These are phyloP conservation scores for Sutorius australiensis DNA, from an alignment of 768 basidiomycete genomes.

Conservation along the genomic window DNA sequence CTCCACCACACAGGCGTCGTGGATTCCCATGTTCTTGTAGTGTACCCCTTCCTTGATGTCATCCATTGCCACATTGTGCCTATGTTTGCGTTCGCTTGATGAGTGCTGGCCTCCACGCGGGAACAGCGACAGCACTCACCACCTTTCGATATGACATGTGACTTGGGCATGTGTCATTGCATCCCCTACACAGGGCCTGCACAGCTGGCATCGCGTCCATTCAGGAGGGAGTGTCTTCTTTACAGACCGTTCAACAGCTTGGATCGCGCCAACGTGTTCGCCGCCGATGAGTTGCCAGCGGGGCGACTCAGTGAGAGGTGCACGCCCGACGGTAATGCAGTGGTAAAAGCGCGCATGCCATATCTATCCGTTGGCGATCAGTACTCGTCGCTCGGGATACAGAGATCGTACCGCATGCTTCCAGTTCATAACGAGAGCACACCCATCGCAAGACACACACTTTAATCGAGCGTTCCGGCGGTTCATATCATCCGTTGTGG, in stretches of 20 bases:
- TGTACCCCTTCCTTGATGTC: neutral
- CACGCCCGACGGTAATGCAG: neutral
- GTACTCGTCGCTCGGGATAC: neutral
- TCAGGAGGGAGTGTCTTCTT: neutral
- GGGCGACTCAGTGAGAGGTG: neutral
- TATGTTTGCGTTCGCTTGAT: neutral
- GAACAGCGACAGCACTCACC: neutral
- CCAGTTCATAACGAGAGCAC: conserved; percentile 8
- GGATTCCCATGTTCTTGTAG: neutral
- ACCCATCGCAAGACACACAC: conserved; percentile 4
- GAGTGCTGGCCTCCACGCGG: neutral
- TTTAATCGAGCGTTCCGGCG: conserved; percentile 10
- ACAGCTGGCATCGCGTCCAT: conserved; percentile 9
- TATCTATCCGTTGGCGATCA: conserved; percentile 1
- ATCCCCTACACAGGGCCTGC: conserved; percentile 6
- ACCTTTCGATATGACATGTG: neutral
- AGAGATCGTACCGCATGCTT: conserved; percentile 6
- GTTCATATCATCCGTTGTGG: conserved; percentile 11
- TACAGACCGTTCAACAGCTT: conserved; percentile 1
- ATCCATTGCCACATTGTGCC: neutral
- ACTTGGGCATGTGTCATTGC: neutral
- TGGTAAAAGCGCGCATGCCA: conserved; percentile 9
- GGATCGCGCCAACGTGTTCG: conserved; percentile 5
- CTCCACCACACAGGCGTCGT: neutral
- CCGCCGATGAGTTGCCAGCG: conserved; percentile 12